Base-by-base conservation (phyloP, 768 basidiomycete species). In the Galerina marginata region DNA sequence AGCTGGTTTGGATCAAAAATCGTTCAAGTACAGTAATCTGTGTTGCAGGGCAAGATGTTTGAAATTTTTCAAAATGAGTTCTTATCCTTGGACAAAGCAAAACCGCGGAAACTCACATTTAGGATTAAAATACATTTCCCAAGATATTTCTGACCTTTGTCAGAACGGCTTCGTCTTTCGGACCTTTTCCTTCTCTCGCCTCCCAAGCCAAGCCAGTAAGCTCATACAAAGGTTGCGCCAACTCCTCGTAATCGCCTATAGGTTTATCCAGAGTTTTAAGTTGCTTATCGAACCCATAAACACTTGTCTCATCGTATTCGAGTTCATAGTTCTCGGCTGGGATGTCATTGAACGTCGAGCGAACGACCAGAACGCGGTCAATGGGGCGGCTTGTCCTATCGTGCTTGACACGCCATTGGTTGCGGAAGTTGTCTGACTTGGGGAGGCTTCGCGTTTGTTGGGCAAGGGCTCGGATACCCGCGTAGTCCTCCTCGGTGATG, bases 391-490 rank as follows among this genome's bases (percentile, higher is more conserved):
- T 65, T 12, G 77, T 78, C 14, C 42, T 65, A 2, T 60, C 61
- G 2, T 69, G 74, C 38, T 68, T 67, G 43, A 80, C 58, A 12
- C 71, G 60, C 76, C 79, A 79, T 9, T 70, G 74, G 56, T 78
- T 78, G 38, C 74, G 66, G 60, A 74, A 77, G 9, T 15, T 56
- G 0, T 63, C 71, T 1, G 76, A 69, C 5, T 49, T 20, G 1
- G 77, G 75, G 9, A 79, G 64, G 9, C 29, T 7, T 7, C 29
- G 29, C 29, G 29, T 33, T 33, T 33, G 29, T 33, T 33, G 29
- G 47, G 59, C 14, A 6, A 52, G 36, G 14, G 33, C 51, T 9
- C 6, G 40, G 20, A 79, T 64, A 15, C 70, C 72, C 3, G 54
- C 16, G 39, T 70, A 69, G 56, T 78, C 76, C 29, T 60, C 55